Evolutionary conservation across 2,329 filamentous ascomycete species (phyloP), one percentile per base, ranked within the genome.

Genomic region (Fusarium sp.): DNA sequence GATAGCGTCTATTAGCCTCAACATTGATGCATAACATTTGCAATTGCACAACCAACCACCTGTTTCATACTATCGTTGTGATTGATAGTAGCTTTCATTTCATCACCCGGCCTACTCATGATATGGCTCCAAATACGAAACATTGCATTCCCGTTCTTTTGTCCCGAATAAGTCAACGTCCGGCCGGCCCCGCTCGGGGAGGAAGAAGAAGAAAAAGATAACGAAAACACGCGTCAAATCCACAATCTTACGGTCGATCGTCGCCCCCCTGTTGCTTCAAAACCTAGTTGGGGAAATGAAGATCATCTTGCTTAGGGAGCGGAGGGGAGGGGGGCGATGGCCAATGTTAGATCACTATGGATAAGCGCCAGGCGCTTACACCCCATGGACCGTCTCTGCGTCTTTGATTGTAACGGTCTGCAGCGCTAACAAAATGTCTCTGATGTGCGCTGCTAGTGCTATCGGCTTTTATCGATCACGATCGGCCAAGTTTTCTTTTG

Each of bases 251-350:
- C 39, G 39, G 53, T 31, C 43, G 58, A 64, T 66, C 54, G 38
- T 41, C 42, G 14, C 32, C 38, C 54, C 54, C 44, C 35, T 57
- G 41, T 25, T 57, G 33, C 56, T 61, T 58, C 57, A 62, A 38
- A 55, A 50, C 17, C 45, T 36, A 52, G 59, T 62, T 61, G 48
- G 61, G 53, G 53, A 67, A 67, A 67, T 67, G 64, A 67, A 65
- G 64, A 67, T 67, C 64, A 67, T 67, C 65, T 67, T 49, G 17
- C 36, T 49, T 49, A 45, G 39, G 15, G 35, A 43, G 51, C 35
- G 51, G 36, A 45, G 39, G 15, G 35, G 42, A 47, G 41, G 51
- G 36, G 42, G 46, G 21, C 14, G n/a, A 27, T 19, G 11, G 6
- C 17, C 17, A 38, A 21, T 13, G 13, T 21, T 14, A 33, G 27